Evolutionary conservation across 331 rosid genomes (phyloP).

Genomic region (Quercus lobata): DNA sequence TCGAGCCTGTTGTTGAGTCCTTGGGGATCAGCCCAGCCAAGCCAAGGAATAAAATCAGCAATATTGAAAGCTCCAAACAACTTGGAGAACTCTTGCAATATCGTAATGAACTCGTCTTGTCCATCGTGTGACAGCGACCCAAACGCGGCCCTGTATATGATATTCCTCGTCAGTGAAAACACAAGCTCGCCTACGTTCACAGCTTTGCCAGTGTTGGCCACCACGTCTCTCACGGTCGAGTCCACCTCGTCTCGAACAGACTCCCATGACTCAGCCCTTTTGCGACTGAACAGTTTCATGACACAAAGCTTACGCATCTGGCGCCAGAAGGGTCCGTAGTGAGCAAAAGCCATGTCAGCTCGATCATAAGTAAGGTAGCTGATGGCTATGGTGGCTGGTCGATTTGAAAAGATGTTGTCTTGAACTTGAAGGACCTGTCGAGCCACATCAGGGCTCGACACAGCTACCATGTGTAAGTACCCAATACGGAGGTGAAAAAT

Average conservation of each 20-base stretch:
- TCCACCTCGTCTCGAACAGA: slow-evolving; percentile 80
- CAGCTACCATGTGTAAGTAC: slow-evolving; percentile 61
- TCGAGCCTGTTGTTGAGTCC: slow-evolving; percentile 53
- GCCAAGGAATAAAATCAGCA: slow-evolving; percentile 63
- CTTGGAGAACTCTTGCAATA: slow-evolving; percentile 81
- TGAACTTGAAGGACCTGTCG: slow-evolving; percentile 88
- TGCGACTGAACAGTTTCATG: slow-evolving; percentile 84
- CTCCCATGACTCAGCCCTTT: slow-evolving; percentile 80
- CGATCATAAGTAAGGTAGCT: slow-evolving; percentile 77
- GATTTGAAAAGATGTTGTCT: slow-evolving; percentile 72
- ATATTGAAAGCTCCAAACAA: slow-evolving; percentile 85
- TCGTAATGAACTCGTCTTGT: slow-evolving; percentile 68
- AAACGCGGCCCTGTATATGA: slow-evolving; percentile 75
- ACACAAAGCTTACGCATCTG: slow-evolving; percentile 95
- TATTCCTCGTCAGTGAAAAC: slow-evolving; percentile 57
- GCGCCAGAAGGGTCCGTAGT: slow-evolving; percentile 95
- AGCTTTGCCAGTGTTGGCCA: slow-evolving; percentile 15
- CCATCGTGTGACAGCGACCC: slow-evolving; percentile 59
- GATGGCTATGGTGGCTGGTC: slow-evolving; percentile 84
- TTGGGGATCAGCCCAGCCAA: slow-evolving; percentile 62
- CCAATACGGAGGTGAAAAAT: slow-evolving; percentile 71
- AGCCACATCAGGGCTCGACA: slow-evolving; percentile 56
- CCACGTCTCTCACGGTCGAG: slow-evolving; percentile 16
- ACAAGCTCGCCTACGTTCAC: slow-evolving; percentile 70
- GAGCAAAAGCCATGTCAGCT: slow-evolving; percentile 96